Conservation (phyloP, 2,329 filamentous ascomycete genomes). For the Alternaria dauci region DNA sequence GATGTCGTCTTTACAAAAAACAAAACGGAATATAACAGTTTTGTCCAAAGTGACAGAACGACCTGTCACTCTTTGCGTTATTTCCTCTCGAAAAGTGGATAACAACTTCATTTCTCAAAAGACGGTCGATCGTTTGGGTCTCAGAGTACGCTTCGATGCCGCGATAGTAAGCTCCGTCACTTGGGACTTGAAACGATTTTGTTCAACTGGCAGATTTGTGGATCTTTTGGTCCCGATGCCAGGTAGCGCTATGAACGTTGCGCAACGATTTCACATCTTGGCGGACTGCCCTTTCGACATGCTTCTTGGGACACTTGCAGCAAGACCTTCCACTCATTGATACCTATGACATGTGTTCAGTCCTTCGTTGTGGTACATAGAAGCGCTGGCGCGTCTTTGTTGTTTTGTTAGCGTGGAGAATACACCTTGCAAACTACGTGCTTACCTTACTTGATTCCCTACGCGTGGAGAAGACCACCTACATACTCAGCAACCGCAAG, state of each 20-base stretch:
- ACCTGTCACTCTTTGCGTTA: background rate
- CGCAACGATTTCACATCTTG: background rate
- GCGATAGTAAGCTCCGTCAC: background rate
- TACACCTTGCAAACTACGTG: background rate
- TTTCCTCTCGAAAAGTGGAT: background rate
- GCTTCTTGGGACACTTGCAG: background rate
- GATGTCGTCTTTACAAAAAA: background rate
- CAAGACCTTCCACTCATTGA: background rate
- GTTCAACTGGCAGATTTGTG: background rate
- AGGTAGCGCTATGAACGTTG: background rate
- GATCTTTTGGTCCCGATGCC: background rate
- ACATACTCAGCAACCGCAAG: slow-evolving; percentile 48
- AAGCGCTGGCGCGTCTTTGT: background rate
- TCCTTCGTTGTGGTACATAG: background rate
- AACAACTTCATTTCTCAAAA: background rate
- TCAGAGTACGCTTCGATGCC: background rate
- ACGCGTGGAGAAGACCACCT: slow-evolving; percentile 32
- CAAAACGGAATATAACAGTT: background rate
- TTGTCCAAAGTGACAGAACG: background rate
- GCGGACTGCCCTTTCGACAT: background rate
- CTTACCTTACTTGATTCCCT: background rate
- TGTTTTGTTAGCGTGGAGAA: background rate
- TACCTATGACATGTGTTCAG: background rate
- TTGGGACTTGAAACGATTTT: background rate
- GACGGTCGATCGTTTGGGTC: background rate